These are phyloP conservation scores for Hygrocybe punicea DNA, from an alignment of 768 basidiomycete species.

Conservation along the genomic window DNA sequence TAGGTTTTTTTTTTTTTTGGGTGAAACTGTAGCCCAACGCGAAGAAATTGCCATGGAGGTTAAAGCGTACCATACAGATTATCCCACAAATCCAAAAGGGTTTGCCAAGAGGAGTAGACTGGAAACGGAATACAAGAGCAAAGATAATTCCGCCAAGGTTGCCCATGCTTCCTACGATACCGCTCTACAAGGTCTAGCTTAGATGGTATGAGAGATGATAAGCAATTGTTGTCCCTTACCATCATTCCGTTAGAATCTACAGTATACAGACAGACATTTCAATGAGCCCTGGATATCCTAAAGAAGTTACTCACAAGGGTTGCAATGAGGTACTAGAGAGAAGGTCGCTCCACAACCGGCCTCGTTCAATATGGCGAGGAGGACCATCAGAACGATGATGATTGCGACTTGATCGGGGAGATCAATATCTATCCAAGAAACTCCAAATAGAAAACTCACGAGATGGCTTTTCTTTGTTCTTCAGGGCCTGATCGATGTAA, in stretches of 20 bases:
- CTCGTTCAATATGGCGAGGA: slow-evolving; percentile 4
- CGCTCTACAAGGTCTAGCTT: slow-evolving; percentile 34
- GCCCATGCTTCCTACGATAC: slow-evolving; percentile 38
- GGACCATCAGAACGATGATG: background rate
- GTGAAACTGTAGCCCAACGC: background rate
- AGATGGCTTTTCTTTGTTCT: slow-evolving; percentile 32
- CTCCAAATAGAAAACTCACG: slow-evolving; percentile 17
- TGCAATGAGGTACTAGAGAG: slow-evolving; percentile 35
- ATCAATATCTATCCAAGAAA: background rate
- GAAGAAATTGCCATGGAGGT: slow-evolving; percentile 6
- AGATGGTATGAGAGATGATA: background rate
- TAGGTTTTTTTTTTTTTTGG: background rate
- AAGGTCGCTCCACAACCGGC: slow-evolving; percentile 4
- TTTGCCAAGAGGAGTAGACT: slow-evolving; percentile 34
- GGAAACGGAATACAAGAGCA: slow-evolving; percentile 48
- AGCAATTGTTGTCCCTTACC: slow-evolving; percentile 26
- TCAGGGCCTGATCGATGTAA: slow-evolving; percentile 31
- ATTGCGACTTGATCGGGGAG: slow-evolving; percentile 1
- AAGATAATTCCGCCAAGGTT: slow-evolving; percentile 47
- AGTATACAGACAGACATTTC: background rate
- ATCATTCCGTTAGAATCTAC: slow-evolving; percentile 3
- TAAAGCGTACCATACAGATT: slow-evolving; percentile 32
- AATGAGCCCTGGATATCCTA: background rate
- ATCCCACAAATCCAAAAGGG: slow-evolving; percentile 48
- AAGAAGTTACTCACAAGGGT: slow-evolving; percentile 19